phyloP scores from a whole-genome alignment of 2,329 filamentous ascomycete genomes.

The Trichophyton equinum region DNA sequence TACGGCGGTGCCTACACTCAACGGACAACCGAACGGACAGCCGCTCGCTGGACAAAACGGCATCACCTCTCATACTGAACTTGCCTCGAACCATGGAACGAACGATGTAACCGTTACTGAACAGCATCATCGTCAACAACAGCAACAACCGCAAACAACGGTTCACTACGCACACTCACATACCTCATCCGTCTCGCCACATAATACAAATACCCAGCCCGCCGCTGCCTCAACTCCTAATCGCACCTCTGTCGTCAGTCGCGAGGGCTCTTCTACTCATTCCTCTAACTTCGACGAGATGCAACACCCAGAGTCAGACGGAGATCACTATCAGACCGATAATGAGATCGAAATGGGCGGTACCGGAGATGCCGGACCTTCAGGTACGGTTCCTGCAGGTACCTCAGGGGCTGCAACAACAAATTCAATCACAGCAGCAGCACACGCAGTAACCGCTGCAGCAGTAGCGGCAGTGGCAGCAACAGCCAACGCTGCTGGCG shows the following conservation, averaged over 20 bases:
- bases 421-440: no score
- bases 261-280: slow-evolving; percentile 49
- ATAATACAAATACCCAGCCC: no score
- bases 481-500: slow-evolving; percentile 33
- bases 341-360: slow-evolving; percentile 54
- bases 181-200: background rate
- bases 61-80: background rate
- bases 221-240: background rate
- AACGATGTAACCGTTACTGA: background rate
- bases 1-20: background rate
- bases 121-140: background rate
- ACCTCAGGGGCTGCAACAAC: slow-evolving; percentile 36
- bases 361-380: slow-evolving; percentile 30
- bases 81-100: background rate
- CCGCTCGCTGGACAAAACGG: background rate
- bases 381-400: slow-evolving; percentile 49
- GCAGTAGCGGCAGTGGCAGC: slow-evolving; percentile 47
- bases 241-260: slow-evolving; percentile 30
- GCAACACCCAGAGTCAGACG: slow-evolving; percentile 4
- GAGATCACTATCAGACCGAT: slow-evolving; percentile 5
- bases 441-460: no score
- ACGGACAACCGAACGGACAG: background rate
- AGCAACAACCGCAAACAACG: background rate
- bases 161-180: background rate
- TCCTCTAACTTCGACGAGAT: slow-evolving; percentile 34